Conservation (phyloP, 2,329 filamentous ascomycete species). For the Trichoderma cornu-damae region DNA sequence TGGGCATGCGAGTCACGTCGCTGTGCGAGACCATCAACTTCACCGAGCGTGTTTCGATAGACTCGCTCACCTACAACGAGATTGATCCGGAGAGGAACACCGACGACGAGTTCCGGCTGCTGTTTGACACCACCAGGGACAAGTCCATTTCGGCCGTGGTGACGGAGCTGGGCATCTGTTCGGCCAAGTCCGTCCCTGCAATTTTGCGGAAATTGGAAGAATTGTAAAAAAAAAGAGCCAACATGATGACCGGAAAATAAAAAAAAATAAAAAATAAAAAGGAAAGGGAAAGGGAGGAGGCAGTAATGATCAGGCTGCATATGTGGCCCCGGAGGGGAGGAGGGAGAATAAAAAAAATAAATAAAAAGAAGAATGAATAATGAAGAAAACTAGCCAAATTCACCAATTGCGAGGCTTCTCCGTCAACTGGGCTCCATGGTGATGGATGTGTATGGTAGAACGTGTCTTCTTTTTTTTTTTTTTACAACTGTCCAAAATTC, state of each 20-base stretch:
- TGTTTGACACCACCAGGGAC: slow-evolving; percentile 89
- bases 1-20: slow-evolving; percentile 75
- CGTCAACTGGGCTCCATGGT: not conserved
- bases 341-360: slow-evolving; percentile 46
- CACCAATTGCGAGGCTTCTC: not conserved
- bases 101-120: slow-evolving; percentile 53
- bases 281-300: too few relatives aligned
- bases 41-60: slow-evolving; percentile 74
- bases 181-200: slow-evolving; percentile 75
- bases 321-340: too few relatives aligned
- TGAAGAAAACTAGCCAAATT: not conserved
- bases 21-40: slow-evolving; percentile 96
- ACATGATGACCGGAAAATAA: not conserved
- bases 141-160: slow-evolving; percentile 84
- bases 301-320: too few relatives aligned
- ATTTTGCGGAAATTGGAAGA: slow-evolving; percentile 55
- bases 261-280: not conserved
- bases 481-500: not conserved
- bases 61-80: slow-evolving; percentile 93
- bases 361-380: not conserved
- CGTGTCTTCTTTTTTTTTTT: not conserved
- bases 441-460: not conserved
- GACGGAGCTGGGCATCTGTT: slow-evolving; percentile 83
- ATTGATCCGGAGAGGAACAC: slow-evolving; percentile 68
- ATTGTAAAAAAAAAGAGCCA: slow-evolving; percentile 36